Evolutionary conservation across 192 early-diverging fungal species (phyloP), one percentile per base, ranked within the genome.

Genomic region (Blastocladiella britannica): DNA sequence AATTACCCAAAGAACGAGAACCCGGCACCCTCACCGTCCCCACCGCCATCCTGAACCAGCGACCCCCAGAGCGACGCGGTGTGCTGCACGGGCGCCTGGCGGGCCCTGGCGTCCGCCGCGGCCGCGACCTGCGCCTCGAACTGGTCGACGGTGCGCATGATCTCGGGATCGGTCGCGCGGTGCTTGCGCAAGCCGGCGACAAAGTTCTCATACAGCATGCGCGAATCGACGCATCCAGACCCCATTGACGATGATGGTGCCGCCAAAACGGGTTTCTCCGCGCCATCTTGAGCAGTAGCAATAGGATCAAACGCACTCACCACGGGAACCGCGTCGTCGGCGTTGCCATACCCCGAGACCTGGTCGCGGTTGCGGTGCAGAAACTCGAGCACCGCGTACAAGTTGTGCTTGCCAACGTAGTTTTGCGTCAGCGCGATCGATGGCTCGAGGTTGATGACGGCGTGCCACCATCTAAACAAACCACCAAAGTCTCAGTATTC

Each of bases 361-460:
- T 81, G 78, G 26, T 79, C 63, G 7, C 63, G 70, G 58, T 71
- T 72, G 51, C 58, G 55, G 54, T 61, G 56, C 23, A 74, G 47
- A 54, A 81, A 81, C 30, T 60, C 25, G 15, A 81, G 57, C 27
- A 78, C 75, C 23, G 61, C 27, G 29, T 26, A 57, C 55, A 85
- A 58, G 66, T 83, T 83, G 51, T 66, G 63, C 6, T 58, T 57
- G 54, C 70, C 67, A 26, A 85, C 81, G 68, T 82, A 85, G 64
- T 85, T 85, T 60, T 84, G 83, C 8, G 83, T 85, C 15, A 84
- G 57, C 8, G 82, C 83, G 51, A 85, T 81, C 43, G 70, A 69
- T 37, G 75, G 73, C 22, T 78, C 78, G 26, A 85, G 57, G 54
- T 85, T 85, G 55, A 85, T 72, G 52, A 85, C 83, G 28, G 67